A percentile compares a stretch with the other conserved stretches of the same genome.
Conservation (phyloP, 441 rosid species). For the Erodium chrysanthum region DNA sequence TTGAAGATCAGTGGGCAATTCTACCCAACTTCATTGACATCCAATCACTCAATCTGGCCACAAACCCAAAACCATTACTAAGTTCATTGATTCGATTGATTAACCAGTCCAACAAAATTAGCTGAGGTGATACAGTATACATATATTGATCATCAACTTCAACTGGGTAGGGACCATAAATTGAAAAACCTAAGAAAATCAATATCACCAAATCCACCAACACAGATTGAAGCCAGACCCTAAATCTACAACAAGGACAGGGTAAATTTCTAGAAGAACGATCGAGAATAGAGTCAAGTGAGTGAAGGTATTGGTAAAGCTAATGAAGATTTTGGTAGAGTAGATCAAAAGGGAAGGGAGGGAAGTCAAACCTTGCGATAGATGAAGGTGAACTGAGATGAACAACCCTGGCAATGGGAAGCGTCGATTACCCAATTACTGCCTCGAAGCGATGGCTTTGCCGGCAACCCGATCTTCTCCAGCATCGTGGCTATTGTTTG, state of each 20-base stretch:
- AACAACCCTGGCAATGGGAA: conserved; percentile 91
- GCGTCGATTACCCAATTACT: conserved; percentile 79
- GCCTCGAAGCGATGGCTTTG: conserved; percentile 78
- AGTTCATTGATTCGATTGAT: background rate
- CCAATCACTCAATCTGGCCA: background rate
- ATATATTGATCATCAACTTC: background rate
- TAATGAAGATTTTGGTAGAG: background rate
- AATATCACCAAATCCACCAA: background rate
- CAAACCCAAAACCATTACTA: background rate
- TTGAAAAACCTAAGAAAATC: background rate
- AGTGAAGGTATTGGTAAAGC: background rate
- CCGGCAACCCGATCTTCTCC: conserved; percentile 91
- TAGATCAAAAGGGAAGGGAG: background rate
- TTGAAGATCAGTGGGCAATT: background rate
- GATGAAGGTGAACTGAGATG: conserved; percentile 88
- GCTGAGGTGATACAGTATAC: background rate
- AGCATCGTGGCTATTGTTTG: conserved; percentile 37
- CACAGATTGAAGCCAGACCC: background rate
- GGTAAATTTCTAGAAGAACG: background rate
- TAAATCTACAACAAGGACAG: background rate
- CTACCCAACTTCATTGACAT: background rate
- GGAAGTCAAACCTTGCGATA: conserved; percentile 80
- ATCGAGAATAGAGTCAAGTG: too few relatives aligned
- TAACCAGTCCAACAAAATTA: background rate
- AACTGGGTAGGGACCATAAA: background rate